Evolutionary conservation across 371 early-diverging fungal species (phyloP).

Genomic region (Smittium culicis): DNA sequence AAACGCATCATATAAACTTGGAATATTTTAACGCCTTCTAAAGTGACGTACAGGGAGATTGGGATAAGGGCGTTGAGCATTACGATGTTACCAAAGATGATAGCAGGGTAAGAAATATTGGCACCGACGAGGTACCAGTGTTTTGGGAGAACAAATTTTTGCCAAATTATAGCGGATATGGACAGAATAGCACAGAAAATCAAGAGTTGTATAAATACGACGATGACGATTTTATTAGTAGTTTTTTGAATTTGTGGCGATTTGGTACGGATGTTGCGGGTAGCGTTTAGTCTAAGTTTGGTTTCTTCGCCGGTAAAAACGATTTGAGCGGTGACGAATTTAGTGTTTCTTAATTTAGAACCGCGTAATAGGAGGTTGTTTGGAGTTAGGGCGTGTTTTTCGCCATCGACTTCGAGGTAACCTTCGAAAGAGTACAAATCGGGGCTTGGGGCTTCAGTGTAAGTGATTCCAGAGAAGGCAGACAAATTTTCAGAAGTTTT

Average conservation of each 20-base stretch:
- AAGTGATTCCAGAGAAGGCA: slow-evolving; percentile 29
- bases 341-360: slow-evolving; percentile 63
- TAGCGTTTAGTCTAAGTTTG: slow-evolving; percentile 59
- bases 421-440: slow-evolving; percentile 43
- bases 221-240: slow-evolving; percentile 49
- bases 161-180: slow-evolving; percentile 31
- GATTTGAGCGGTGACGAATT: slow-evolving; percentile 54
- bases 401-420: slow-evolving; percentile 31
- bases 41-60: slow-evolving; percentile 44
- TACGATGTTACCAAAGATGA: slow-evolving; percentile 54
- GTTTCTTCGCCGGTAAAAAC: slow-evolving; percentile 76
- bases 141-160: slow-evolving; percentile 11
- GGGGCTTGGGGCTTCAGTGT: slow-evolving; percentile 25
- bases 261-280: slow-evolving; percentile 48
- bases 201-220: slow-evolving; percentile 44
- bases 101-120: slow-evolving; percentile 24
- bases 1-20: slow-evolving; percentile 62
- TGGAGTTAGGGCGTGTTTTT: slow-evolving; percentile 29
- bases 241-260: slow-evolving; percentile 45
- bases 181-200: slow-evolving; percentile 35
- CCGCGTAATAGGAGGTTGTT: slow-evolving; percentile 48
- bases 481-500: slow-evolving; percentile 34
- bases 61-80: slow-evolving; percentile 73
- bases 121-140: slow-evolving; percentile 26
- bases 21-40: slow-evolving; percentile 38